Base-by-base conservation (phyloP, 1,139 yeast species). In the Scheffersomyces stambukii region DNA sequence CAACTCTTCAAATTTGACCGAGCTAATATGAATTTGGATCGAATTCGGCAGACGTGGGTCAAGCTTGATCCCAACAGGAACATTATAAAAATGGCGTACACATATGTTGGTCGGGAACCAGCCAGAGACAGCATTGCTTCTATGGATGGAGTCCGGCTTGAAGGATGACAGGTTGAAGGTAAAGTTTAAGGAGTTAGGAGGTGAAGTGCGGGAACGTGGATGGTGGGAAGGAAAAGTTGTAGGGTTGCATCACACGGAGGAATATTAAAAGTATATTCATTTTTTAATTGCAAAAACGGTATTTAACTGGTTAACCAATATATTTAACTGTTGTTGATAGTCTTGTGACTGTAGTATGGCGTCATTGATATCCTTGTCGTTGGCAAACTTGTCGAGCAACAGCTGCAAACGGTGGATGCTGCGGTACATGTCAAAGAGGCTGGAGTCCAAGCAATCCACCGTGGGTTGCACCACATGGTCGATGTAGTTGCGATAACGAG, bases 61-160 rank as follows among this genome's bases (percentile, higher is more conserved):
- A 61, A 59, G 43, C 51, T 70, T 26, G 76, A 70, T 43, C 75
- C 75, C 1, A 60, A 62, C 31, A 45, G 71, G 31, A 50, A 53
- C 16, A 55, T 60, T 30, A 66, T 65, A 34, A 57, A 60, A 27
- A 45, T 42, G 25, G 66, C 68, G 4, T 65, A 65, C 40, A 47
- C 53, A 11, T 54, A 56, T 35, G 50, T 66, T 12, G 70, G 71
- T 4, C 38, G 51, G 20, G 57, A 53, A 9, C 53, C 57, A 10
- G 35, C 52, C 6, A 17, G 18, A 10, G 40, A 33, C 19, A 35
- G 37, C 17, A 23, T 37, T 21, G 38, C 40, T 6, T 18, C 37
- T 6, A 6, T 24, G 5, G 27, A 26, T 21, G n/a, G n/a, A n/a
- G n/a, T n/a, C n/a, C n/a, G n/a, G 13, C 27, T 10, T 17, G 10